phyloP scores from a whole-genome alignment of 768 basidiomycete genomes.

The Leucosporidium scottii region DNA sequence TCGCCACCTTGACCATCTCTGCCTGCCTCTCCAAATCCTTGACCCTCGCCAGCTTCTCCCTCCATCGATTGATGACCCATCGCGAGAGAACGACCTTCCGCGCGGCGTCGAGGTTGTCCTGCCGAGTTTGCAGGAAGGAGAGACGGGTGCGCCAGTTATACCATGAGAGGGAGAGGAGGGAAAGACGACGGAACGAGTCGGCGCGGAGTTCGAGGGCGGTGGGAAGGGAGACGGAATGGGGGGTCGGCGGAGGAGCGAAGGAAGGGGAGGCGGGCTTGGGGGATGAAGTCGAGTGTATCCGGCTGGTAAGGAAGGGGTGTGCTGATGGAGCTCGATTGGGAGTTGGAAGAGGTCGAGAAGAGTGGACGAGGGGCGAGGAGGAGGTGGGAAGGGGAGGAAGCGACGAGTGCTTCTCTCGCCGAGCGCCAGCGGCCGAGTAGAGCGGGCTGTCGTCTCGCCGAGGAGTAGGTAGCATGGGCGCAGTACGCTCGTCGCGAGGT shows the following conservation, averaged over 20 bases:
- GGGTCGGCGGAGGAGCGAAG: not conserved
- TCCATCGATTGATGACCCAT: constrained; percentile 10
- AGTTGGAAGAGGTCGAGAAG: not conserved
- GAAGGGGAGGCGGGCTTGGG: not conserved
- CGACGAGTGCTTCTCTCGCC: not conserved
- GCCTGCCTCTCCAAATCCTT: not conserved
- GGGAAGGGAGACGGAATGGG: not conserved
- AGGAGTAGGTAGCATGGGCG: not conserved
- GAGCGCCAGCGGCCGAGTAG: not conserved
- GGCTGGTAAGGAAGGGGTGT: no score
- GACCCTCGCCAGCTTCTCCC: not conserved
- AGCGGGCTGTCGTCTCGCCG: not conserved
- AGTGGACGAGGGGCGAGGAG: not conserved
- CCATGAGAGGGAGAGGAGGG: not conserved
- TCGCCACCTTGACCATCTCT: not conserved
- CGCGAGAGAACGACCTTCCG: constrained; percentile 5
- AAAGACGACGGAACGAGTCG: constrained; percentile 1
- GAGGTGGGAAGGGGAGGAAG: not conserved
- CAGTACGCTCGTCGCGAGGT: not conserved
- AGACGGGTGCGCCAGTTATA: constrained; percentile 1
- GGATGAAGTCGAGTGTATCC: not conserved
- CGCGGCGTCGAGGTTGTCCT: not conserved
- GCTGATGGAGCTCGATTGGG: no score
- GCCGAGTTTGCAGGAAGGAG: not conserved
- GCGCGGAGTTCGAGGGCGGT: constrained; percentile 10